A percentile compares a stretch with the other conserved stretches of the same genome.
Evolutionary conservation across 768 basidiomycete species (phyloP).

Genomic region (Boletus patriciae): DNA sequence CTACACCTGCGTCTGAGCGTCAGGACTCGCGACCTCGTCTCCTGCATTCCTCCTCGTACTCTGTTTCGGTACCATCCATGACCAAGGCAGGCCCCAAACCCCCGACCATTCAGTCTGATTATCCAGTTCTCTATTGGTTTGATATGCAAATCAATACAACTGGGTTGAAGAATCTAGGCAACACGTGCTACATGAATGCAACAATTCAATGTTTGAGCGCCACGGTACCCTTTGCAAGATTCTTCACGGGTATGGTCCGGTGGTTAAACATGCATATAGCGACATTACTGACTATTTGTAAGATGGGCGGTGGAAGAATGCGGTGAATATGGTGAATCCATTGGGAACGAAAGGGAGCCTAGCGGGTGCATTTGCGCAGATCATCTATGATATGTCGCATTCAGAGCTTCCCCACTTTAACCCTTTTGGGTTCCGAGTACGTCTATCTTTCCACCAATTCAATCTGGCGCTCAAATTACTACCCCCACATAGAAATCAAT

Average conservation of each 20-base stretch:
- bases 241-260: slow-evolving; percentile 73
- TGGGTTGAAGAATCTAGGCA: slow-evolving; percentile 92
- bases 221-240: slow-evolving; percentile 88
- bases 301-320: slow-evolving; percentile 81
- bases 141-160: slow-evolving; percentile 77
- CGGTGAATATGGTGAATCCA: slow-evolving; percentile 82
- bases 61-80: slow-evolving; percentile 20
- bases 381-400: slow-evolving; percentile 86
- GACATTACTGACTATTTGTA: slow-evolving; percentile 4
- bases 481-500: slow-evolving; percentile 50
- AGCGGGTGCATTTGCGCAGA: slow-evolving; percentile 76
- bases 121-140: slow-evolving; percentile 81
- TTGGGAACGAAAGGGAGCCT: slow-evolving; percentile 86
- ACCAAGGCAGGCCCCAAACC: slow-evolving; percentile 48
- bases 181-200: slow-evolving; percentile 99
- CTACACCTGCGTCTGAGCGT: slow-evolving; percentile 65
- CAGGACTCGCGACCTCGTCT: slow-evolving; percentile 72
- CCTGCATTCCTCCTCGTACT: slow-evolving; percentile 38
- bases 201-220: slow-evolving; percentile 96
- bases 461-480: slow-evolving; percentile 5
- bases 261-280: background rate
- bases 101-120: slow-evolving; percentile 71
- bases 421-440: slow-evolving; percentile 81
- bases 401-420: slow-evolving; percentile 80
- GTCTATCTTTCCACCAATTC: slow-evolving; percentile 32